Evolutionary conservation across 2,329 filamentous ascomycete genomes (phyloP), one percentile per base, ranked within the genome.

Genomic region (Neobulgaria alba): DNA sequence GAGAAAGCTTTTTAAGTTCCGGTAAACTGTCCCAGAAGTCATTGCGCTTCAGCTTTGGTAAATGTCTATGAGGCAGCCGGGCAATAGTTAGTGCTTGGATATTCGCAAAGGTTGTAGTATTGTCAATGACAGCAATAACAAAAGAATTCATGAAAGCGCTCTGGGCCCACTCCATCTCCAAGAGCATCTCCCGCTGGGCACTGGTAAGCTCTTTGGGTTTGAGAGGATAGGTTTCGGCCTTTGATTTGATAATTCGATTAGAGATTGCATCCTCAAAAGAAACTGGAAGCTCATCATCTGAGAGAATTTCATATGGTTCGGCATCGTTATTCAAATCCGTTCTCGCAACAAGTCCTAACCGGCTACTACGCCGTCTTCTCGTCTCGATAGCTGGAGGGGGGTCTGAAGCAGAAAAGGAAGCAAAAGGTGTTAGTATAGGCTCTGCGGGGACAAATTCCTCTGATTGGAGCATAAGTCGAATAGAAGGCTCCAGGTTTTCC

Each of bases 161-260:
- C 48, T 85, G 79, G 5, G 79, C 79, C 76, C 79, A 83, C 38
- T 78, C 73, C 3, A 77, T 74, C 56, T 85, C 79, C 29, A 81
- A 62, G 2, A 85, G 60, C 74, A 82, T 79, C 57, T 83, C 78
- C 38, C 71, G 75, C 56, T 85, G 82, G n/a, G 73, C 67, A 43
- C 67, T 67, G 1, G 72, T 74, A n/a, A 84, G 67, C 21, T 65
- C 62, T 2, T 65, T 63, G 3, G 78, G 78, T 30, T 71, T 67
- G 19, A 60, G 30, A 4, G 47, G 29, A 43, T 29, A 38, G 2
- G n/a, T 17, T 10, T 53, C 48, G 3, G 35, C 5, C 33, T 52
- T 52, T n/a, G 17, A 19, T 23, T 39, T 46, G 10, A 9, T 31
- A 15, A 17, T n/a, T 34, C 17, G 29, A 15, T 29, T 29, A 8